A percentile compares a stretch with the other conserved stretches of the same genome.
These are phyloP conservation scores for Penicillium angulare DNA, from an alignment of 495 filamentous ascomycete species.

Conservation along the genomic window DNA sequence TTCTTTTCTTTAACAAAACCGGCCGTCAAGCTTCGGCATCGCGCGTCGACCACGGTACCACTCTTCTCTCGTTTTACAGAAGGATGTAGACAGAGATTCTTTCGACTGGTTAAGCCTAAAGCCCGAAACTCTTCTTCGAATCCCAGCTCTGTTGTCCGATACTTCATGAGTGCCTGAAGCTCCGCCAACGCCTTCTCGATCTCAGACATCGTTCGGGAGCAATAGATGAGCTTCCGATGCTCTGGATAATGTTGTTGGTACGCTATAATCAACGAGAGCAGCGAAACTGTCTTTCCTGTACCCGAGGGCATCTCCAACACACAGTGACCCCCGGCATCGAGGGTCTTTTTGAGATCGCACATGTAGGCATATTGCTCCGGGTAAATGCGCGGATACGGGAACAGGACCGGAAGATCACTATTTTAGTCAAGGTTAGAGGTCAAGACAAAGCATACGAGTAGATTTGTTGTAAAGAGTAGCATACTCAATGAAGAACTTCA, in stretches of 20 bases:
- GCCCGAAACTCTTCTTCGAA: slow-evolving; percentile 89
- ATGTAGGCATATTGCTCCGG: slow-evolving; percentile 99
- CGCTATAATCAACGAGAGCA: slow-evolving; percentile 92
- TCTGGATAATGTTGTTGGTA: slow-evolving; percentile 92
- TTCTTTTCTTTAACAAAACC: slow-evolving; percentile 98
- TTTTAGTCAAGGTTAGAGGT: slow-evolving; percentile 4
- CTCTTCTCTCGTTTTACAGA: slow-evolving; percentile 95
- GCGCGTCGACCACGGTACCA: slow-evolving; percentile 86
- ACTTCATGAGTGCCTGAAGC: slow-evolving; percentile 90
- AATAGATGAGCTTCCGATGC: slow-evolving; percentile 95
- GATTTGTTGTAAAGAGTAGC: background rate
- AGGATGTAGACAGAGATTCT: slow-evolving; percentile 95
- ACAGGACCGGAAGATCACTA: slow-evolving; percentile 90
- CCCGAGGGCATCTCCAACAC: slow-evolving; percentile 99
- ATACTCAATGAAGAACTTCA: slow-evolving; percentile 97
- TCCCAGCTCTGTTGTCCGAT: slow-evolving; percentile 81
- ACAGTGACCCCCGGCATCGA: slow-evolving; percentile 92
- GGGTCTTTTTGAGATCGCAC: slow-evolving; percentile 95
- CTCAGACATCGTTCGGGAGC: slow-evolving; percentile 72
- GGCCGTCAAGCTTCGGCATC: slow-evolving; percentile 92
- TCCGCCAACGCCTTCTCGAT: slow-evolving; percentile 91
- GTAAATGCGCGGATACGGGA: slow-evolving; percentile 96
- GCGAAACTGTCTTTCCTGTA: slow-evolving; percentile 96
- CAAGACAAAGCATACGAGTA: background rate
- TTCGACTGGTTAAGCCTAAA: slow-evolving; percentile 89